Conservation (phyloP, 352 stramenopile genomes). For the Pythium coloratum region DNA sequence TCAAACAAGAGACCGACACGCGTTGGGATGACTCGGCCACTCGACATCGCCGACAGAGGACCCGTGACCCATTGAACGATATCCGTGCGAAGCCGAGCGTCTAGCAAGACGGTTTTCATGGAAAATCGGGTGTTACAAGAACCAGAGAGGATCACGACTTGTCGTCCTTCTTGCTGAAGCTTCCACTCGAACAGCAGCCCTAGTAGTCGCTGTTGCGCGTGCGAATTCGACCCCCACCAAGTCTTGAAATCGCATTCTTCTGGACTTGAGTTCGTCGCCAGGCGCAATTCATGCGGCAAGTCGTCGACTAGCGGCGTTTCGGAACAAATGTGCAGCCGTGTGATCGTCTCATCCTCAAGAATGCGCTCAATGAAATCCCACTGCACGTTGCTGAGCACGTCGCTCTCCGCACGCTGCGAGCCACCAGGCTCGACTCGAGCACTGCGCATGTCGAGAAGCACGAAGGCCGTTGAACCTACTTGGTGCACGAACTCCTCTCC, state of each 20-base stretch:
- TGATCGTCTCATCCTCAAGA: slow-evolving; percentile 34
- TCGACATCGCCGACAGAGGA: slow-evolving; percentile 27
- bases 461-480: slow-evolving; percentile 43
- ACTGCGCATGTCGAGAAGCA: slow-evolving; percentile 69
- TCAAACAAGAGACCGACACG: slow-evolving; percentile 34
- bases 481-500: slow-evolving; percentile 60
- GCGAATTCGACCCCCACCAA: slow-evolving; percentile 40
- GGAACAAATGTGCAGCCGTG: slow-evolving; percentile 47
- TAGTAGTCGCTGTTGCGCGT: slow-evolving; percentile 46
- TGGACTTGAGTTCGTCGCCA: background rate
- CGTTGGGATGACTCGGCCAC: slow-evolving; percentile 1
- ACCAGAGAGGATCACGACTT: slow-evolving; percentile 50
- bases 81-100: slow-evolving; percentile 47
- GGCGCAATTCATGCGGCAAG: slow-evolving; percentile 13
- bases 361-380: slow-evolving; percentile 60
- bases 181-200: slow-evolving; percentile 73
- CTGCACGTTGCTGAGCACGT: slow-evolving; percentile 53
- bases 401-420: slow-evolving; percentile 54
- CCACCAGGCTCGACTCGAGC: slow-evolving; percentile 54
- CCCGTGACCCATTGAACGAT: slow-evolving; percentile 45
- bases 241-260: slow-evolving; percentile 28
- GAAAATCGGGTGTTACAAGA: slow-evolving; percentile 37
- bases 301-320: slow-evolving; percentile 56
- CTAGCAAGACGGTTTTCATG: slow-evolving; percentile 41
- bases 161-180: slow-evolving; percentile 40